Evolutionary conservation across 139 green algal species (phyloP).

Genomic region (Ettlia oleoabundans): DNA sequence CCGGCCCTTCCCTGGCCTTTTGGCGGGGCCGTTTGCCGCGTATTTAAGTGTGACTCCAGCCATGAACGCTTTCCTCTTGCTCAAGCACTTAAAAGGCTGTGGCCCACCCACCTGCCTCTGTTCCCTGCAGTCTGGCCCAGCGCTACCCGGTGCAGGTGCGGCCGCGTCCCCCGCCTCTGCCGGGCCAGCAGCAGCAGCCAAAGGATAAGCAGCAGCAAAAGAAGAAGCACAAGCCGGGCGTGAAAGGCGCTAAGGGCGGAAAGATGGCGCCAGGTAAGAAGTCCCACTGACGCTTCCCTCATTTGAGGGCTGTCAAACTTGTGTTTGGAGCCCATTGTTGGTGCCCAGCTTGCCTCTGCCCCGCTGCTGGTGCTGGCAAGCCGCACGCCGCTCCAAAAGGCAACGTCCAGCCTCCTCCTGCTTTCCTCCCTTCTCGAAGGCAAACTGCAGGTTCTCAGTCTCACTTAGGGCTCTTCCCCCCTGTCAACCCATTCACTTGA

Average conservation of each 20-base stretch:
- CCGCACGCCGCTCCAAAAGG: no score
- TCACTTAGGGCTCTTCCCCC: no score
- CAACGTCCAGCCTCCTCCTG: no score
- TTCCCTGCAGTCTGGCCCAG: slow-evolving; percentile 17
- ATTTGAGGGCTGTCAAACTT: background rate
- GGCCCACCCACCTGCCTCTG: background rate
- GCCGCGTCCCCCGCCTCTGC: slow-evolving; percentile 8
- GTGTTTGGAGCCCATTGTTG: background rate
- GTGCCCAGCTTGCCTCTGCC: no score
- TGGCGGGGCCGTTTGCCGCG: no score
- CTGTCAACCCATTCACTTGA: no score
- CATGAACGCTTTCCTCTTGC: no score
- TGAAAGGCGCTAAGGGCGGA: slow-evolving; percentile 33
- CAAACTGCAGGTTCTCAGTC: no score
- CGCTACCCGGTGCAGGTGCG: slow-evolving; percentile 35
- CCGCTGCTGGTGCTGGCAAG: no score
- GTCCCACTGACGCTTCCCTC: background rate
- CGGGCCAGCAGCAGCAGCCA: slow-evolving; percentile 8
- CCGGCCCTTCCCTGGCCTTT: no score
- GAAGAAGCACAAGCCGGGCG: slow-evolving; percentile 24
- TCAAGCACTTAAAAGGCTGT: background rate
- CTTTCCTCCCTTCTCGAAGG: no score
- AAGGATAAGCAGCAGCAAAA: slow-evolving; percentile 14
- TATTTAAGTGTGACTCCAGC: no score
- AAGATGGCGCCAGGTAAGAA: slow-evolving; percentile 42